Evolutionary conservation across 129 eudicot species (phyloP).

Genomic region (Artemisia tridentata): DNA sequence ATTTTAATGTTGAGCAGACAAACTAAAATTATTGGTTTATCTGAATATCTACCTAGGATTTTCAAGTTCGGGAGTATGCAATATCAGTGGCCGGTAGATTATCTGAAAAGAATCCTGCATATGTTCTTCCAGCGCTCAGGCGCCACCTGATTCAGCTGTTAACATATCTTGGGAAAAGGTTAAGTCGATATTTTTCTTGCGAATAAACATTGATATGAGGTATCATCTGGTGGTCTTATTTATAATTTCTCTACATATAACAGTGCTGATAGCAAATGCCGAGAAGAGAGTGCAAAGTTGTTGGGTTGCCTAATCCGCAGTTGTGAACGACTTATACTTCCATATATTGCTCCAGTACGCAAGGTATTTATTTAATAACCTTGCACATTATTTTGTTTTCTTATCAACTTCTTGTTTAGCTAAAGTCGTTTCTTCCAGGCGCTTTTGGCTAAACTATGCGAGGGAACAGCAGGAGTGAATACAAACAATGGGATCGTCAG

Average conservation of each 20-base stretch:
- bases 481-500: slow-evolving; percentile 85
- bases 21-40: no score
- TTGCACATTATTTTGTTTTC: slow-evolving; percentile 10
- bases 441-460: slow-evolving; percentile 76
- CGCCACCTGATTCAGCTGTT: slow-evolving; percentile 89
- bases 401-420: slow-evolving; percentile 4
- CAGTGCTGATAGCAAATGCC: slow-evolving; percentile 94
- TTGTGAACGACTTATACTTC: slow-evolving; percentile 90
- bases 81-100: no score
- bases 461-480: slow-evolving; percentile 82
- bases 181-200: slow-evolving; percentile 12
- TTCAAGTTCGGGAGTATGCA: no score
- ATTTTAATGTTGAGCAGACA: no score
- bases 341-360: slow-evolving; percentile 91
- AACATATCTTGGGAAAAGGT: slow-evolving; percentile 90
- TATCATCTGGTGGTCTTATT: background rate
- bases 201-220: background rate
- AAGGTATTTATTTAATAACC: slow-evolving; percentile 46
- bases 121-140: slow-evolving; percentile 97
- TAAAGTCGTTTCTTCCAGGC: slow-evolving; percentile 57
- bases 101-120: no score
- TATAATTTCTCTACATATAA: slow-evolving; percentile 13
- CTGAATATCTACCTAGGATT: no score
- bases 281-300: slow-evolving; percentile 96
- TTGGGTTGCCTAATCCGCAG: slow-evolving; percentile 95